Conservation (phyloP, 2,329 filamentous ascomycete species). For the Didymella arachidicola region DNA sequence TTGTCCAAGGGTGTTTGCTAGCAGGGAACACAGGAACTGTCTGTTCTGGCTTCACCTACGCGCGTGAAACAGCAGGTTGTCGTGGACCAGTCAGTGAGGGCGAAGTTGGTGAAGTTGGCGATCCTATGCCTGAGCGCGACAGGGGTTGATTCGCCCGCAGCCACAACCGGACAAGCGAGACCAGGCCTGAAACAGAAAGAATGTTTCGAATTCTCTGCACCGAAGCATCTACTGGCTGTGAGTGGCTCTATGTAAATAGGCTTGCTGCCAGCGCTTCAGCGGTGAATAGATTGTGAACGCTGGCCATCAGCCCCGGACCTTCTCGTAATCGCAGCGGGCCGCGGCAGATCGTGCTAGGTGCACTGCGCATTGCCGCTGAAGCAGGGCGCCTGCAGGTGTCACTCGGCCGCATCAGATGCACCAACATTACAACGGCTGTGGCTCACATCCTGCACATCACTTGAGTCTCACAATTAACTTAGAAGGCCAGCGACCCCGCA, state of each 20-base stretch:
- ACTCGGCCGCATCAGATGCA: slow-evolving; percentile 20
- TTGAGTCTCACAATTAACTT: slow-evolving; percentile 1
- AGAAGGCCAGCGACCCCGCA: slow-evolving; percentile 1
- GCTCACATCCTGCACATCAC: slow-evolving; percentile 10
- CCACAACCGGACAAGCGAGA: slow-evolving; percentile 36
- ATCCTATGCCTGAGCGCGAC: slow-evolving; percentile 35
- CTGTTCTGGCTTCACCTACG: slow-evolving; percentile 28
- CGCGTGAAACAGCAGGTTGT: slow-evolving; percentile 46
- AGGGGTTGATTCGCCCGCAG: slow-evolving; percentile 31
- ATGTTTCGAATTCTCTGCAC: slow-evolving; percentile 15
- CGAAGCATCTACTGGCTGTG: slow-evolving; percentile 31
- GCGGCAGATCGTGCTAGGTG: slow-evolving; percentile 30
- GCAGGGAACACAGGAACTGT: slow-evolving; percentile 37
- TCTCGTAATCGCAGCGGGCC: slow-evolving; percentile 37
- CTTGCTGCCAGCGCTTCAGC: slow-evolving; percentile 38
- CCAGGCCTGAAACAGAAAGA: slow-evolving; percentile 20
- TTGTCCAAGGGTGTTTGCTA: slow-evolving; percentile 31
- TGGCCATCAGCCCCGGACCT: slow-evolving; percentile 29
- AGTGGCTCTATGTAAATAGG: slow-evolving; percentile 33
- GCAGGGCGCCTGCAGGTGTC: slow-evolving; percentile 18
- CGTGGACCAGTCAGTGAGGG: slow-evolving; percentile 39
- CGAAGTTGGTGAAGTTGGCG: slow-evolving; percentile 37
- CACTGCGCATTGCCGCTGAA: slow-evolving; percentile 28
- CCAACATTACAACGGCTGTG: slow-evolving; percentile 9
- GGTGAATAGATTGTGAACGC: slow-evolving; percentile 21